Evolutionary conservation across 2,329 filamentous ascomycete species (phyloP), one percentile per base, ranked within the genome.

Genomic region (Sporothrix brunneoviolacea): DNA sequence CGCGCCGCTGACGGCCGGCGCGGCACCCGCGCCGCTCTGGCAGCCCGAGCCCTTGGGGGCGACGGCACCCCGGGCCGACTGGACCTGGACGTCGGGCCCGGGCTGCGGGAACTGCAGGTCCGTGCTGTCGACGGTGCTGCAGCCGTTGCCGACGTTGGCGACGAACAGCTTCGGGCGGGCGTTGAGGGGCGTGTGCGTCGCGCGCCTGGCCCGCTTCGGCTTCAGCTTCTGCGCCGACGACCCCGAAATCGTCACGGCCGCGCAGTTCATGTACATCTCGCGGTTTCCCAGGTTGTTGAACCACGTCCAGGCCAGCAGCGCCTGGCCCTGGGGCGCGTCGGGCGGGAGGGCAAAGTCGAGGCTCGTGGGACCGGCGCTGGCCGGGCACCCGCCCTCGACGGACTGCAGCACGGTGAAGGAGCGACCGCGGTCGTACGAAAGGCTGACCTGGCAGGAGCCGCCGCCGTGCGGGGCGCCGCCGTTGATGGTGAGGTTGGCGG

Each of bases 221-320:
- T 30, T 73, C 70, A 68, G 88, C 36, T 19, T 33, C 18, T 50
- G 33, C 13, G 16, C 28, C 6, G 45, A 22, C 1, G 27, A 32
- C 9, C 33, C 37, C 3, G 24, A 8, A 10, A 43, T 82, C 55
- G 77, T 80, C 59, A 91, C 77, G 46, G 78, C 73, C 8, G 87
- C 86, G 62, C 88, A 93, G 69, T 89, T 88, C 84, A 89, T 89
- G 76, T 93, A 93, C 79, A 86, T 87, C 65, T 91, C 87, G 42
- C 87, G 77, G 68, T 90, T 90, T 22, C 87, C 86, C 36, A 85
- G 67, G 57, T 81, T 71, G 72, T 89, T 89, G 70, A 86, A 84
- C 84, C 84, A 88, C 22, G 80, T 82, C 88, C 88, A 91, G 33
- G 82, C 80, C 45, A 91, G 77, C 39, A 91, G 65, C 51, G 80